These are phyloP conservation scores for Globisporangium sylvaticum DNA, from an alignment of 352 stramenopile species.

Conservation along the genomic window DNA sequence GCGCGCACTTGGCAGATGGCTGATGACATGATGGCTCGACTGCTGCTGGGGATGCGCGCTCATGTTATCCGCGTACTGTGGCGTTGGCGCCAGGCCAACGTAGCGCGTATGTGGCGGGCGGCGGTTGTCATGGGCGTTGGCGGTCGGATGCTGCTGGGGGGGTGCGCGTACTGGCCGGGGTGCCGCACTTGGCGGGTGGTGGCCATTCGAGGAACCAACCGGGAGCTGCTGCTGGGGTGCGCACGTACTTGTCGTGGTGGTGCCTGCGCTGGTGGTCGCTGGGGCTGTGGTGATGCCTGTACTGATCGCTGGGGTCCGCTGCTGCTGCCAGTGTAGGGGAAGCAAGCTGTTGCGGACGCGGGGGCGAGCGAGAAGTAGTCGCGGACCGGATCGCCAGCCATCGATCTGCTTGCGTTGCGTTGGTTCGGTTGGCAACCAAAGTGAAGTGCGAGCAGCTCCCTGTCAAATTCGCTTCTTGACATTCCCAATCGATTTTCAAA, in stretches of 20 bases:
- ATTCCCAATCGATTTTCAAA: not conserved
- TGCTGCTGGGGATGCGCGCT: too few species aligned
- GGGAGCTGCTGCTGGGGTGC: too few species aligned
- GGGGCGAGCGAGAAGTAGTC: constrained; percentile 8
- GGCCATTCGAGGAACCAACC: too few species aligned
- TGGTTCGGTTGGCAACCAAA: not conserved
- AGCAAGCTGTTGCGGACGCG: not conserved
- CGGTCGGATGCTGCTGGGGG: too few species aligned
- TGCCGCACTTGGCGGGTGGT: too few species aligned
- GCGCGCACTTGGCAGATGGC: too few species aligned
- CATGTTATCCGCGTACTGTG: too few species aligned
- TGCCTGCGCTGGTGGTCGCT: too few species aligned
- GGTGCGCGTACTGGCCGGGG: too few species aligned
- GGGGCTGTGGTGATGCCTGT: not conserved
- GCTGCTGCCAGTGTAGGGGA: constrained; percentile 3
- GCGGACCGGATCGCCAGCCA: constrained; percentile 5
- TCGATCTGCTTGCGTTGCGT: not conserved
- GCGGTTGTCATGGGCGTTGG: too few species aligned
- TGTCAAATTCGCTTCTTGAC: not conserved
- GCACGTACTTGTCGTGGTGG: too few species aligned
- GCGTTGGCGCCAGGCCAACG: not conserved
- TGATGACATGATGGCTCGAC: too few species aligned
- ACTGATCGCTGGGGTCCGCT: not conserved
- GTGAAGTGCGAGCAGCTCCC: not conserved
- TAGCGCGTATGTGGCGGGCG: not conserved